These are phyloP conservation scores for Sequoia sempervirens DNA, from an alignment of 75 land plant species.

Conservation along the genomic window DNA sequence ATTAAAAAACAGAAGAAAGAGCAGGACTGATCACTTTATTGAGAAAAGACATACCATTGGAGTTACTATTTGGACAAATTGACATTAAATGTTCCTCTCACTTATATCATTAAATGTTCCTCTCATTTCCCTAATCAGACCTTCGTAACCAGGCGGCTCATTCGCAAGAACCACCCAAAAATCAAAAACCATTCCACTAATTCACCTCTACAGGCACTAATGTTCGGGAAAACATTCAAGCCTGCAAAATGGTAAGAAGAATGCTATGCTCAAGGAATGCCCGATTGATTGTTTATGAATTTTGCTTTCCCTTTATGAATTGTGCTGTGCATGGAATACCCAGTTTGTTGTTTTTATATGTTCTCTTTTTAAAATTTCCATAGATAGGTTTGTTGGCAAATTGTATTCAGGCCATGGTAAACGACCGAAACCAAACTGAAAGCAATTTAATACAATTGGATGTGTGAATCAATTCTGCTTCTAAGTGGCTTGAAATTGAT, in stretches of 20 bases:
- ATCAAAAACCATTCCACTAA: neutral
- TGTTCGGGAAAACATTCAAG: conserved; percentile 9
- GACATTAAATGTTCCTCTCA: too few species aligned
- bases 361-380: neutral
- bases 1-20: neutral
- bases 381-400: neutral
- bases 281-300: neutral
- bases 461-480: neutral
- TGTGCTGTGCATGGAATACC: neutral
- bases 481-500: neutral
- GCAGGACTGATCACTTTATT: neutral
- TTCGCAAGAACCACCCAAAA: neutral
- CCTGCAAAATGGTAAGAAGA: conserved; percentile 9
- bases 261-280: neutral
- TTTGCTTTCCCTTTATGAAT: neutral
- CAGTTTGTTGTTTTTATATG: neutral
- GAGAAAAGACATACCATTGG: neutral
- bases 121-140: neutral
- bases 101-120: neutral
- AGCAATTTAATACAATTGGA: neutral
- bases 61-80: neutral
- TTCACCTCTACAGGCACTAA: neutral
- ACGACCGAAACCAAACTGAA: neutral
- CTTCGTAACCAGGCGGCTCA: too few species aligned
- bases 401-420: neutral